Conservation (phyloP, 352 stramenopile genomes). For the Phytophthora quininea region DNA sequence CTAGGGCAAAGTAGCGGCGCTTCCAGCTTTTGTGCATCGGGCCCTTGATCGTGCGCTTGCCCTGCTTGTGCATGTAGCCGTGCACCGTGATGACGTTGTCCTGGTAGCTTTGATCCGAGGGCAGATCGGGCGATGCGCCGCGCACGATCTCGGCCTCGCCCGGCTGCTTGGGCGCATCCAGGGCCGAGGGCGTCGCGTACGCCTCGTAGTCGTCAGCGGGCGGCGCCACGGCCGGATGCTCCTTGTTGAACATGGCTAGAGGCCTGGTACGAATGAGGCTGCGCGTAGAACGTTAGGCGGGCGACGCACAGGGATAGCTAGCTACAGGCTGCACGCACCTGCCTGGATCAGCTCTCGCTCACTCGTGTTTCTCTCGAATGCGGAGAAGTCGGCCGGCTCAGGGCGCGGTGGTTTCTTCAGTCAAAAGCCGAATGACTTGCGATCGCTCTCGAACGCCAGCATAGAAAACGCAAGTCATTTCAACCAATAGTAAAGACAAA, state of each 20-base stretch:
- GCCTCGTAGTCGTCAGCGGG: slow-evolving; percentile 64
- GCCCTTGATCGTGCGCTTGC: slow-evolving; percentile 73
- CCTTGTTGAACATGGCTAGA: slow-evolving; percentile 63
- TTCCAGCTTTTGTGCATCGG: slow-evolving; percentile 81
- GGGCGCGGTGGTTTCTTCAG: slow-evolving; percentile 31
- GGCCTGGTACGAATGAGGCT: slow-evolving; percentile 33
- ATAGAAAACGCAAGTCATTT: slow-evolving; percentile 1
- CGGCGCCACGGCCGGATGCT: slow-evolving; percentile 35
- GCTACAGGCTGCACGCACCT: background rate
- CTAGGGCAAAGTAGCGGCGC: slow-evolving; percentile 73
- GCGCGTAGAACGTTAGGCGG: background rate
- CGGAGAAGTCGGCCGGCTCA: background rate
- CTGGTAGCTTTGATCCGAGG: slow-evolving; percentile 46
- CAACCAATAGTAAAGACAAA: background rate
- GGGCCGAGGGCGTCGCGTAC: slow-evolving; percentile 66
- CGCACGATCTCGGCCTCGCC: slow-evolving; percentile 70
- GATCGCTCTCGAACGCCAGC: slow-evolving; percentile 1
- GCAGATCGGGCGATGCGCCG: slow-evolving; percentile 25
- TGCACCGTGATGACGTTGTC: slow-evolving; percentile 83
- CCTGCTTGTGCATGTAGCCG: slow-evolving; percentile 83
- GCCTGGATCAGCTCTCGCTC: slow-evolving; percentile 26
- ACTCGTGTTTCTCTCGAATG: slow-evolving; percentile 48
- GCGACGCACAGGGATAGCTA: too few relatives aligned
- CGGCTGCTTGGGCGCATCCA: slow-evolving; percentile 36
- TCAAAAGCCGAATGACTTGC: slow-evolving; percentile 23